Base-by-base conservation (phyloP, 768 basidiomycete genomes). In the Candolleomyces eurysporus region DNA sequence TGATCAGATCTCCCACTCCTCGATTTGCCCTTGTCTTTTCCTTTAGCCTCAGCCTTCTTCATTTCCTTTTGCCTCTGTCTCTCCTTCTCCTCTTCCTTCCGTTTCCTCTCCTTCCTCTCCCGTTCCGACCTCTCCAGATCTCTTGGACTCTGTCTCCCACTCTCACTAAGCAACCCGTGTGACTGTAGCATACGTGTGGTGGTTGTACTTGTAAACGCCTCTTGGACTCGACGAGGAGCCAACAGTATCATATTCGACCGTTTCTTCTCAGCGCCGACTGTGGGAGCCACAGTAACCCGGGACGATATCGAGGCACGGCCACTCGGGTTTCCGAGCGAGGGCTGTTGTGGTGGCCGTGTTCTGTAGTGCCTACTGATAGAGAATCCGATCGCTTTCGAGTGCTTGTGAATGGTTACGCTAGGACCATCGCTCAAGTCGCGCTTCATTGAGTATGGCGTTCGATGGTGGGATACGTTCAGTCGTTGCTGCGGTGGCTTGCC, bases 381-480 rank as follows among this genome's bases (percentile, higher is more conserved):
- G 72, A 92, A 92, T 0, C 90, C 92, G 32, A 83, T 75, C 4
- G 89, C 88, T 58, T 89, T 85, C 0, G 92, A 91, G 69, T 94
- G 92, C 65, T 90, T 91, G 73, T 94, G 92, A 36, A 94, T 84
- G 58, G 89, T 86, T 39, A 84, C 80, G 22, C 79, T 76, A 0
- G 91, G 90, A 1, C 89, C 88, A 39, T 79, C 80, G 36, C 72
- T 74, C 6, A 71, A 73, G 40, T 78, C 79, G 5, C 66, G 61
- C 32, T 71, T 72, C n/a, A 75, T 43, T 39, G 55, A 71, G 62
- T 76, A 82, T 0, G 80, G 79, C 63, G 83, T 85, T 26, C 79
- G 76, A 58, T 85, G 77, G 60, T 84, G 85, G 8, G 79, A 78
- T 48, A 90, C 76, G 55, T 84, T 84, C 22, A 92, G 75, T 21